phyloP scores from a whole-genome alignment of 257 asterid species.

The Solanum pennellii region DNA sequence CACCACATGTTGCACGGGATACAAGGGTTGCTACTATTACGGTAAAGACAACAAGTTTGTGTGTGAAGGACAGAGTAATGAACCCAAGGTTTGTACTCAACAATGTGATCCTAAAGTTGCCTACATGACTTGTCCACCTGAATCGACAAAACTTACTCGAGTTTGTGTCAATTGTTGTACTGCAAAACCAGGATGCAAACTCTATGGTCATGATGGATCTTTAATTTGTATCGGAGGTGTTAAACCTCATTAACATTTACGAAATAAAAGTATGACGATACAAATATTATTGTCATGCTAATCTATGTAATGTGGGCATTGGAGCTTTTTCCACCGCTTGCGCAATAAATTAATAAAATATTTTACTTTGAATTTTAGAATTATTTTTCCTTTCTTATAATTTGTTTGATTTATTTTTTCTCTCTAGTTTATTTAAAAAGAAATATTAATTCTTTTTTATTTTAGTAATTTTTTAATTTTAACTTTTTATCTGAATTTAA shows the following conservation, averaged over 20 bases:
- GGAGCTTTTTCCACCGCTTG: too few relatives aligned
- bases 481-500: too few relatives aligned
- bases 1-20: not conserved
- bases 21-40: not conserved
- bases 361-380: too few relatives aligned
- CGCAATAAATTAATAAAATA: too few relatives aligned
- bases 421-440: too few relatives aligned
- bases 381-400: too few relatives aligned
- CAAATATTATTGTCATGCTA: not conserved
- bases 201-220: not conserved
- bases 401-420: too few relatives aligned
- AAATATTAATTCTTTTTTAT: too few relatives aligned
- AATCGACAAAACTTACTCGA: not conserved
- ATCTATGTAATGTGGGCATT: not conserved
- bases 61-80: not conserved
- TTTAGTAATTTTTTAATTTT: too few relatives aligned
- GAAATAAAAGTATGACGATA: too few relatives aligned
- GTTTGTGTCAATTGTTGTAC: not conserved
- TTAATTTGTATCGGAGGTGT: not conserved
- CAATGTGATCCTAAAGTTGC: not conserved
- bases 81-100: not conserved
- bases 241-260: not conserved
- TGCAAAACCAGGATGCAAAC: not conserved
- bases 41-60: not conserved
- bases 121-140: not conserved